Percentiles rank a stretch among this genome's conserved stretches.
Conservation (phyloP, 169 alveolate species). For the Pseudocohnilembus persalinus region DNA sequence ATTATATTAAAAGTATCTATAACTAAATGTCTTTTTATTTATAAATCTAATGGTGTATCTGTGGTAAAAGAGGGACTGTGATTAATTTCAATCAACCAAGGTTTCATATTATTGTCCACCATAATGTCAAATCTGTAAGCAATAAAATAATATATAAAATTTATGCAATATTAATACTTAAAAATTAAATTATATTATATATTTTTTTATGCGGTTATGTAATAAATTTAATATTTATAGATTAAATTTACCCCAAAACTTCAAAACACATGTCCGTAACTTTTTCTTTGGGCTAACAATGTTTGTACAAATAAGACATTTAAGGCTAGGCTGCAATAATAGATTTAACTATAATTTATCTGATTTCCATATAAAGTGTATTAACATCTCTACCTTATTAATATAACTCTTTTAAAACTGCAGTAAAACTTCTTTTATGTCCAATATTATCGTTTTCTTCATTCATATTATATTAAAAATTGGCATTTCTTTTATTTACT, state of each 20-base stretch:
- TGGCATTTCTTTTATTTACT: slow-evolving; percentile 80
- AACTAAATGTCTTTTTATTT: slow-evolving; percentile 49
- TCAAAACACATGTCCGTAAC: slow-evolving; percentile 65
- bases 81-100: slow-evolving; percentile 77
- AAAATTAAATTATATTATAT: too few relatives aligned
- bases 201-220: too few relatives aligned
- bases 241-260: slow-evolving; percentile 51
- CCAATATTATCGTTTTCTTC: slow-evolving; percentile 74
- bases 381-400: slow-evolving; percentile 39
- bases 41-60: slow-evolving; percentile 50
- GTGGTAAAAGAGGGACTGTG: slow-evolving; percentile 73
- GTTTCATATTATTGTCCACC: slow-evolving; percentile 63
- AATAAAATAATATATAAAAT: neutral
- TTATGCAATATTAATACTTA: too few relatives aligned
- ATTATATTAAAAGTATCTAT: slow-evolving; percentile 41
- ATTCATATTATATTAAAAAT: slow-evolving; percentile 70
- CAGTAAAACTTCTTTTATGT: slow-evolving; percentile 61
- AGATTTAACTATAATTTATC: slow-evolving; percentile 60
- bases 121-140: slow-evolving; percentile 65
- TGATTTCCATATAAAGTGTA: slow-evolving; percentile 42
- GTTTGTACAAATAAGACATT: slow-evolving; percentile 47
- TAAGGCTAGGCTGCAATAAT: slow-evolving; percentile 60
- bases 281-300: slow-evolving; percentile 55
- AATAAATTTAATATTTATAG: neutral
- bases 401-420: slow-evolving; percentile 35